Base-by-base conservation (phyloP, 2,329 filamentous ascomycete genomes). In the Neofusicoccum umdonicola region DNA sequence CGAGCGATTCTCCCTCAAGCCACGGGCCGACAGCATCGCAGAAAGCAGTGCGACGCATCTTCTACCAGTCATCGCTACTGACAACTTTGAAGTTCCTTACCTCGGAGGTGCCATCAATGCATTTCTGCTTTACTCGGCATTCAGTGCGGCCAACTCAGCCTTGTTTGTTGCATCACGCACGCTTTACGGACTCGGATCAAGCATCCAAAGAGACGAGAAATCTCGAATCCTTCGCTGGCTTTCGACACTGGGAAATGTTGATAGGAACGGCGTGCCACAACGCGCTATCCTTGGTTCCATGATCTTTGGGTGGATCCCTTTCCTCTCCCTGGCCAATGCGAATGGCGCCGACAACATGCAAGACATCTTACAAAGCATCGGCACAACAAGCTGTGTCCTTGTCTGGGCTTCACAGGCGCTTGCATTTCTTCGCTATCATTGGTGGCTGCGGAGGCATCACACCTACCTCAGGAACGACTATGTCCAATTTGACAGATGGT, bases 131-230 rank as follows among this genome's bases (percentile, higher is more conserved):
- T 70, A 74, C 50, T 73, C 73, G 1, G 71, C 70, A 1, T 45
- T 77, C 1, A 74, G 73, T 37, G 70, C 70, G 3, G 73, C 75
- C 3, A 74, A 73, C 63, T 76, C 75, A 1, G 73, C 73, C 41
- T 70, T 78, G 2, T 78, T 76, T 54, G 71, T 77, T 15, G 71
- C 75, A 2, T 77, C 76, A 0, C 68, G 76, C 12, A 71, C 74
- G 1, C 62, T 77, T 0, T 77, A 74, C 56, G 74, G 74, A 1
- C 63, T 77, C 4, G 62, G 51, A 9, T 54, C 41, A 27, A 47
- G 62, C 45, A 45, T 60, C 19, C 50, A 64, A 12, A 19, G 56
- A 1, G 52, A 64, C 17, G 41, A 42, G 12, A 13, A 17, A 13
- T 47, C 19, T 11, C 15, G 3, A 12, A 1, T 60, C 2, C 42